These are phyloP conservation scores for Saccharata proteae DNA, from an alignment of 2,329 filamentous ascomycete species.

Conservation along the genomic window DNA sequence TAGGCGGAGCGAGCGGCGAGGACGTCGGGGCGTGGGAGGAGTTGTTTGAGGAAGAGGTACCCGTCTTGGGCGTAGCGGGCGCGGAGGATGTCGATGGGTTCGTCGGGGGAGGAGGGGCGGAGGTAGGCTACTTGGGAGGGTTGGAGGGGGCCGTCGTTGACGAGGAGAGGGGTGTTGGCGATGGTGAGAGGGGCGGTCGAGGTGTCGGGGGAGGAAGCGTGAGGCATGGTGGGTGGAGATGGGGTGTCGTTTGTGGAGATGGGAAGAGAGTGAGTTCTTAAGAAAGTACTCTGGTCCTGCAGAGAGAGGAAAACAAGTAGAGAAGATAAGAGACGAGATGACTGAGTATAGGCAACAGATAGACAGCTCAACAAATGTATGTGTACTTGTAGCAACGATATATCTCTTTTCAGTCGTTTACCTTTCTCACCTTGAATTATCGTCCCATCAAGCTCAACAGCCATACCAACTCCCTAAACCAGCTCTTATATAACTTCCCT, in stretches of 20 bases:
- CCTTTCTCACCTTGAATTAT: too few species aligned
- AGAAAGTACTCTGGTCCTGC: too few species aligned
- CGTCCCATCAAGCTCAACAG: too few species aligned
- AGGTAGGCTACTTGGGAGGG: constrained; percentile 32
- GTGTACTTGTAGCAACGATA: too few species aligned
- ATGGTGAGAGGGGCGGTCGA: constrained; percentile 15
- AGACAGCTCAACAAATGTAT: too few species aligned
- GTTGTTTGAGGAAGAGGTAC: constrained; percentile 43
- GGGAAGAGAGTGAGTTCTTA: background rate
- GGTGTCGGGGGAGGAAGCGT: constrained; percentile 17
- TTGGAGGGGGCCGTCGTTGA: constrained; percentile 36
- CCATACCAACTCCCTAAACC: too few species aligned
- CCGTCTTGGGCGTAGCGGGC: constrained; percentile 37
- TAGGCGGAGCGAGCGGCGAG: constrained; percentile 40
- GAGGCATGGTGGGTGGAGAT: constrained; percentile 17
- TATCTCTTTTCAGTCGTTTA: too few species aligned
- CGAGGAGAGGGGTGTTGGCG: constrained; percentile 23
- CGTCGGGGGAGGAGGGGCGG: constrained; percentile 29
- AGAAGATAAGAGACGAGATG: too few species aligned
- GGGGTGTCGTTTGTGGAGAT: too few species aligned
- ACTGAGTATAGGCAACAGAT: too few species aligned
- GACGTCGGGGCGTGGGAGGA: constrained; percentile 42
- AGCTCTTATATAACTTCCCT: too few species aligned
- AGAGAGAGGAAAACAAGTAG: too few species aligned
- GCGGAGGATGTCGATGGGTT: constrained; percentile 38